phyloP scores from a whole-genome alignment of 106 monocot genomes.

The Xerophyta viscosa region DNA sequence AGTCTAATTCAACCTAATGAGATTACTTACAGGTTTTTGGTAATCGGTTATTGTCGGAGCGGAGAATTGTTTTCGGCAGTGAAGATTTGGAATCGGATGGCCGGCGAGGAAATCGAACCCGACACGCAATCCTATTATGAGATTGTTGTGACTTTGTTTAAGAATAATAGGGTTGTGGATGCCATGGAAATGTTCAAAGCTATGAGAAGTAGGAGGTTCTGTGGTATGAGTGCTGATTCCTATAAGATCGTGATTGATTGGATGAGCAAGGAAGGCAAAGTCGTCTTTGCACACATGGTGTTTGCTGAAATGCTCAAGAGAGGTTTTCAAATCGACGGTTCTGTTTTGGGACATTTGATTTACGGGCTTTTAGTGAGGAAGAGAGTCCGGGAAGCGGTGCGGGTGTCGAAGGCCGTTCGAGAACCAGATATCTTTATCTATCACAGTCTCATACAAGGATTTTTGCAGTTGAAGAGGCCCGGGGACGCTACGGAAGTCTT shows the following conservation, averaged over 20 bases:
- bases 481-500: slow-evolving; percentile 73
- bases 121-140: slow-evolving; percentile 41
- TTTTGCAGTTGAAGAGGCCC: slow-evolving; percentile 44
- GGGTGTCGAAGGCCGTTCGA: slow-evolving; percentile 12
- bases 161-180: slow-evolving; percentile 48
- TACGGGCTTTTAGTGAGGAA: slow-evolving; percentile 49
- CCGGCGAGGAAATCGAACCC: slow-evolving; percentile 41
- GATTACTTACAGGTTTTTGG: not conserved
- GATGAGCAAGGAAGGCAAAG: slow-evolving; percentile 56
- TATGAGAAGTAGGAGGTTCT: slow-evolving; percentile 21
- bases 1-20: not conserved
- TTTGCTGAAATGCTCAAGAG: slow-evolving; percentile 76
- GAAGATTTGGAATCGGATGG: slow-evolving; percentile 64
- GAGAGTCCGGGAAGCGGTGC: slow-evolving; percentile 48
- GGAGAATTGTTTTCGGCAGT: slow-evolving; percentile 18
- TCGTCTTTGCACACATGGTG: slow-evolving; percentile 36
- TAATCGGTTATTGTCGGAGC: not conserved
- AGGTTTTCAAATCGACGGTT: slow-evolving; percentile 34
- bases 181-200: slow-evolving; percentile 52
- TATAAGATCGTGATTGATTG: slow-evolving; percentile 42
- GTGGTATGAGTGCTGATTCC: slow-evolving; percentile 19
- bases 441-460: slow-evolving; percentile 81
- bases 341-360: slow-evolving; percentile 32
- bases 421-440: slow-evolving; percentile 33
- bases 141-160: slow-evolving; percentile 56